Conservation (phyloP, 345 rosid genomes). For the Sisymbrium irio region DNA sequence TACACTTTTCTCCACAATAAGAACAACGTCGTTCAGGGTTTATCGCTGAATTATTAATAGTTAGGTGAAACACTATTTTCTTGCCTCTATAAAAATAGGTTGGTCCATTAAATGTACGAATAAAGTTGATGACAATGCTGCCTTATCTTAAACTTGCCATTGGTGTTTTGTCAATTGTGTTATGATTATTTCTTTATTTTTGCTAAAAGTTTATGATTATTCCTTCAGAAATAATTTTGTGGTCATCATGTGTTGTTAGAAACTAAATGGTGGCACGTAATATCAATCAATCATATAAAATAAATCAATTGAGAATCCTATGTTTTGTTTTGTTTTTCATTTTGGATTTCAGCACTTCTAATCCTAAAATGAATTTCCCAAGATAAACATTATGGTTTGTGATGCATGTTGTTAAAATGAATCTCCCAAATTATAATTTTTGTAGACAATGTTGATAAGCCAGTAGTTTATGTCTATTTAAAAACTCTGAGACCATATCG, state of each 20-base stretch:
- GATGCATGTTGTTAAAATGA: not conserved
- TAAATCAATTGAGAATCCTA: not conserved
- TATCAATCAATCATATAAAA: constrained; percentile 14
- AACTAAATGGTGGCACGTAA: constrained; percentile 18
- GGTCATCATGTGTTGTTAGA: constrained; percentile 23
- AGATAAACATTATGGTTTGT: not conserved
- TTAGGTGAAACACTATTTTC: constrained; percentile 25
- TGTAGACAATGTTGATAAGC: not conserved
- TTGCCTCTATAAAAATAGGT: constrained; percentile 10
- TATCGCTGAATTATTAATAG: not conserved
- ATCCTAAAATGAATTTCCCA: not conserved
- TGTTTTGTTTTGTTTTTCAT: not conserved
- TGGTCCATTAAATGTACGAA: constrained; percentile 19
- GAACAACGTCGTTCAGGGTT: not conserved
- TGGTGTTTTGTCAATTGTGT: constrained; percentile 23
- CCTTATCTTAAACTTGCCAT: constrained; percentile 22
- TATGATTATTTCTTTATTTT: constrained; percentile 12
- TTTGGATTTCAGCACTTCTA: not conserved
- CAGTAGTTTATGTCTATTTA: not conserved
- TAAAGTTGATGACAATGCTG: constrained; percentile 18
- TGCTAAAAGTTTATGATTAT: constrained; percentile 4
- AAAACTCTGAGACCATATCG: not conserved
- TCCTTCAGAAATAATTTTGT: not conserved
- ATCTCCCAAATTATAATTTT: not conserved
- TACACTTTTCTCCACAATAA: not conserved